Evolutionary conservation across 176 grass and related monocot genomes (phyloP).

Genomic region (Sorghum bicolor): DNA sequence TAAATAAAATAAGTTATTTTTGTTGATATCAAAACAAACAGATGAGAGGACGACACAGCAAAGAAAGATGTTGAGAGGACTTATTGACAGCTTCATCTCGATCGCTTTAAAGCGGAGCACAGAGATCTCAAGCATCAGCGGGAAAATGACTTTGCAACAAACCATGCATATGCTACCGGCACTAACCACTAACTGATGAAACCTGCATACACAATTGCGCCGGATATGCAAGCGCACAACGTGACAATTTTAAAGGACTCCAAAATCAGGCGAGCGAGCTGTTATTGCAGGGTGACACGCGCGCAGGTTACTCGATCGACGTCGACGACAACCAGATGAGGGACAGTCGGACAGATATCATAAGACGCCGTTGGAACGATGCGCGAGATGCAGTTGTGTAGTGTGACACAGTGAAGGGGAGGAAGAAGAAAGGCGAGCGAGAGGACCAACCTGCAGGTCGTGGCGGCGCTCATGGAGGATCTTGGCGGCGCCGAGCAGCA

Average conservation of each 20-base stretch:
- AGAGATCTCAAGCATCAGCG: neutral
- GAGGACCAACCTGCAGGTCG: conserved; percentile 47
- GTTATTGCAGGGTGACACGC: neutral
- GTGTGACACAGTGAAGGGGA: neutral
- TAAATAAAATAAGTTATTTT: too few relatives aligned
- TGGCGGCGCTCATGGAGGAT: conserved; percentile 64
- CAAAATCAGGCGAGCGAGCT: neutral
- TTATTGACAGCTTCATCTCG: neutral
- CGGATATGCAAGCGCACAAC: neutral
- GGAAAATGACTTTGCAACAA: conserved; percentile 13
- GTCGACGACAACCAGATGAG: neutral
- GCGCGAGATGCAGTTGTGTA: too few relatives aligned
- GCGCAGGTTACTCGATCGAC: neutral
- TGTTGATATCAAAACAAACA: too few relatives aligned
- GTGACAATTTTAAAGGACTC: neutral
- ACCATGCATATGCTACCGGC: neutral
- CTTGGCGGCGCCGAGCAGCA: conserved; percentile 80
- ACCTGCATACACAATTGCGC: neutral
- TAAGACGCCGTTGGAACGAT: neutral
- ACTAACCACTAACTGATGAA: neutral
- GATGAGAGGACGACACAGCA: neutral
- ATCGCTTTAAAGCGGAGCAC: neutral
- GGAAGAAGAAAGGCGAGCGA: neutral
- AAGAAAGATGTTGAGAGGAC: neutral
- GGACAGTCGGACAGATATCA: neutral